phyloP scores from a whole-genome alignment of 2,329 filamentous ascomycete species.

The Sporothrix phasma region DNA sequence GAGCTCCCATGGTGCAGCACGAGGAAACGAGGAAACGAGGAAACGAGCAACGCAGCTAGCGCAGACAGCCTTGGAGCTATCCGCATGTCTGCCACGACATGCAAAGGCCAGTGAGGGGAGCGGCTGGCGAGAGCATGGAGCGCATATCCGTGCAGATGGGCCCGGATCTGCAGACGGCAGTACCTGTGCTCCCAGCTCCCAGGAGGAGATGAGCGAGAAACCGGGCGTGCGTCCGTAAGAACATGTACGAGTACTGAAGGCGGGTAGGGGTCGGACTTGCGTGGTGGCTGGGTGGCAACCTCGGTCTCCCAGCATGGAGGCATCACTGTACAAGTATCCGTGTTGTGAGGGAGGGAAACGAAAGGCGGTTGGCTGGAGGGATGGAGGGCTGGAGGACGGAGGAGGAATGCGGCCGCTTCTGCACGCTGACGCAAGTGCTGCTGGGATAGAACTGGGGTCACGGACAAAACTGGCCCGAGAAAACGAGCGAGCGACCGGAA shows the following conservation, averaged over 20 bases:
- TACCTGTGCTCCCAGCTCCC: too few species aligned
- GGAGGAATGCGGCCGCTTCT: not conserved
- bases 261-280: too few species aligned
- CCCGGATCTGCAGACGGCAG: too few species aligned
- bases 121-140: not conserved
- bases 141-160: not conserved
- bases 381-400: not conserved
- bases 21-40: not conserved
- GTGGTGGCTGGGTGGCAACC: not conserved
- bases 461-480: not conserved
- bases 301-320: not conserved
- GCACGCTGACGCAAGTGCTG: constrained; percentile 12
- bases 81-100: not conserved
- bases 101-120: not conserved
- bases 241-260: too few species aligned
- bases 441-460: not conserved
- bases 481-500: not conserved
- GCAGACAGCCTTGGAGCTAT: not conserved
- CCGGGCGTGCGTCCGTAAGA: not conserved
- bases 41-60: too few species aligned
- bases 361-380: too few species aligned
- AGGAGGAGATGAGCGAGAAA: too few species aligned
- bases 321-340: too few species aligned
- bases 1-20: not conserved
- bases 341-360: not conserved